Base-by-base conservation (phyloP, 306 rosid species). In the Castanospermum australe region DNA sequence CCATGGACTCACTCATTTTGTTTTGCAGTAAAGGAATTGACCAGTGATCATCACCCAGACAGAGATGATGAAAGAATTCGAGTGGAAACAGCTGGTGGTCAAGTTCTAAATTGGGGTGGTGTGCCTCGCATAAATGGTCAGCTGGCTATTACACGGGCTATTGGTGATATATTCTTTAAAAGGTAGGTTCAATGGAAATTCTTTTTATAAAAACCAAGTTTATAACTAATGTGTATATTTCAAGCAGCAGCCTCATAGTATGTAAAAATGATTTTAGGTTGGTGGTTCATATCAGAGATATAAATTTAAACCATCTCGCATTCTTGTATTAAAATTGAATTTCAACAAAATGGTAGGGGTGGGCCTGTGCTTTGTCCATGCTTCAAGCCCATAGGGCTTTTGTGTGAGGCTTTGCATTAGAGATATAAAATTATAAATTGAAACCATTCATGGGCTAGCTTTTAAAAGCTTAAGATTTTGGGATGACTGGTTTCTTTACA, bases 81-180 rank as follows among this genome's bases (percentile, higher is more conserved):
- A 81, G 97, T 95, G 83, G 99, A 95, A 90, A 86, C 86, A 78
- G 92, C 99, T 79, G 99, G 99, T 83, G 99, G 99, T 62, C 93
- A 85, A 80, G 97, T 95, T 87, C 66, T 85, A 76, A 88, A 89
- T 79, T 90, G 95, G 96, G 90, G 89, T 73, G 98, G 99, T 80
- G 90, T 92, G 83, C 84, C 92, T 72, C 92, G 99, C 11, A 81
- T 95, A 70, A 95, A 95, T 83, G 99, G 99, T 79, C 93, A 88
- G 89, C 86, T 95, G 78, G 99, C 99, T 69, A 78, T 95, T 79
- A 87, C 92, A 71, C 90, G 98, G 44, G 94, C 99, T 38, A 92
- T 95, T 74, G 98, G 99, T 41, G 98, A 95, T 62, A 85, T 92
- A 55, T 77, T 84, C 65, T 90, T 90, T 67, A 95, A 95, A 88